A percentile compares a stretch with the other conserved stretches of the same genome.
Conservation (phyloP, 2,329 filamentous ascomycete genomes). For the Venturia effusa region DNA sequence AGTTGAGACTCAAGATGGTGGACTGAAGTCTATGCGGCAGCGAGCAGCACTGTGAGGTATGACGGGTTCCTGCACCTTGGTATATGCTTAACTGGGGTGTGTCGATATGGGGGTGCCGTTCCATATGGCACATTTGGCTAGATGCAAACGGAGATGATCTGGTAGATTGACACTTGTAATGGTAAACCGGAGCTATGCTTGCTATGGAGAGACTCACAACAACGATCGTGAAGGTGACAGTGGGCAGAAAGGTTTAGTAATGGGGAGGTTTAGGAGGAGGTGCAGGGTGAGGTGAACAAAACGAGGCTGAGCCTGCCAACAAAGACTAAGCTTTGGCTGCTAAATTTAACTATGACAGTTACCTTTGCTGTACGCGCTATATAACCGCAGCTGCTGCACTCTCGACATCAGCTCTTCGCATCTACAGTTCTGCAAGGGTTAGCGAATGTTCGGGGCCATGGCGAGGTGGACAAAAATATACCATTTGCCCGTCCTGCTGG, state of each 20-base stretch:
- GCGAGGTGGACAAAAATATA: too few species aligned
- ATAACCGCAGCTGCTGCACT: too few species aligned
- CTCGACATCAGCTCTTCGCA: too few species aligned
- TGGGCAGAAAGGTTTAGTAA: background rate
- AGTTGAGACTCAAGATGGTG: background rate
- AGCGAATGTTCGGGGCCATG: too few species aligned
- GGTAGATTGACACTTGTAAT: background rate
- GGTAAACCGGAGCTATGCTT: background rate
- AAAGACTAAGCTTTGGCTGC: too few species aligned
- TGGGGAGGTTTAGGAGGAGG: constrained; percentile 3
- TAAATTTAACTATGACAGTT: too few species aligned
- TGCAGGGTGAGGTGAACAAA: constrained; percentile 2
- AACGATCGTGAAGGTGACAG: background rate
- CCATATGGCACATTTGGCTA: background rate
- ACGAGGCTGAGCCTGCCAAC: constrained; percentile 6
- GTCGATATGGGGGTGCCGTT: background rate
- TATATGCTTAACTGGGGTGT: background rate
- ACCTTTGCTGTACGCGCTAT: too few species aligned
- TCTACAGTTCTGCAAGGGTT: too few species aligned
- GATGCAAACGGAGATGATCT: background rate
- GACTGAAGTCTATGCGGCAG: background rate
- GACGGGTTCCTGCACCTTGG: background rate
- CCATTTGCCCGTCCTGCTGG: too few species aligned
- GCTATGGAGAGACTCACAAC: background rate
- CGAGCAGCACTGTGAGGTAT: background rate